Evolutionary conservation across 2,329 filamentous ascomycete genomes (phyloP), one percentile per base, ranked within the genome.

Genomic region (Talaromyces sp.): DNA sequence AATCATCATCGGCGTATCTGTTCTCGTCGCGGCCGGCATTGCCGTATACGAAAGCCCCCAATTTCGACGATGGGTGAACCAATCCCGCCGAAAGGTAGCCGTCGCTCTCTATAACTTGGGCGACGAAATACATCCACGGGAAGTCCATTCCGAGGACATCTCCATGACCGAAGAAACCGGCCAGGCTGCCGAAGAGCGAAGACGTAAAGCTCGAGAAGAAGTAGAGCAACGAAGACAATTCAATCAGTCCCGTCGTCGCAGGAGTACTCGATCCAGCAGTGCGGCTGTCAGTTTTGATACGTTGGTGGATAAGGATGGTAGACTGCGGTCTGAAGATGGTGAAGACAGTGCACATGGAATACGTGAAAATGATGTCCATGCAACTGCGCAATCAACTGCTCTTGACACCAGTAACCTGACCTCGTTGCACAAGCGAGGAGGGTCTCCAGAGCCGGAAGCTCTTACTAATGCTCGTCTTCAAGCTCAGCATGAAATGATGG

Each of bases 11-110:
- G 82, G 82, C 50, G 79, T 84, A 62, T 81, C 81, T 43, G 77
- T 86, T 40, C 75, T 86, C 57, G 79, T 86, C 54, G 84, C 84
- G 60, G 83, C 84, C 17, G 81, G 83, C 11, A 78, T 86, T 53
- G 84, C 84, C 54, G 79, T 85, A 46, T 85, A 86, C 70, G 82
- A 87, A 68, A 85, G 81, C 40, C 84, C 84, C 0, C 80, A 86
- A 66, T 77, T 87, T 59, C 78, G 82, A 69, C 76, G 80, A 78
- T 87, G 84, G 84, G 72, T 87, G 55, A 78, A 84, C 58, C 78
- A 81, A 57, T 83, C 82, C 57, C 81, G 84, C 46, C 81, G 82
- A 58, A 85, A 83, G 69, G 80, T 87, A 61, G 82, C 82, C 19
- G 69, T 84, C 59, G 79, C 83, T 13, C 70, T 87, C 33, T 79